Evolutionary conservation across 495 filamentous ascomycete species (phyloP).

Genomic region (Aspergillus diversus): DNA sequence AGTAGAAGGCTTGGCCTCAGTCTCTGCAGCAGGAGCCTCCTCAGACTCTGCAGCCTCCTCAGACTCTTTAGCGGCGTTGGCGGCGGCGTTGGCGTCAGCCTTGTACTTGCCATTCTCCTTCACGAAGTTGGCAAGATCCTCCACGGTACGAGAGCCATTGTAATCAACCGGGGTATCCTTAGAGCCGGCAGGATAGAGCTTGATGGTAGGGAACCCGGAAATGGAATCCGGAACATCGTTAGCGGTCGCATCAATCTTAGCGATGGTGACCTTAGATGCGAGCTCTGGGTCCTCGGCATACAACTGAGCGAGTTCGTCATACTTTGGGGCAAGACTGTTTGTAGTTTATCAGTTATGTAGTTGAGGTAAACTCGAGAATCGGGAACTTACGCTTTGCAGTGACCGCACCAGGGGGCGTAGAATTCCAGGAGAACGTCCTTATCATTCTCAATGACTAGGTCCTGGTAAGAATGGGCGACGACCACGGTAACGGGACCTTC

Average conservation of each 20-base stretch:
- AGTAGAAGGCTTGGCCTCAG: constrained; percentile 33
- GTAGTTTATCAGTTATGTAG: constrained; percentile 22
- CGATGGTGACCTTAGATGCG: constrained; percentile 83
- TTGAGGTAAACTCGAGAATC: background rate
- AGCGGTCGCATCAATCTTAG: constrained; percentile 96
- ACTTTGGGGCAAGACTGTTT: constrained; percentile 66
- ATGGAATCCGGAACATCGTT: constrained; percentile 98
- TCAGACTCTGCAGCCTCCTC: constrained; percentile 35
- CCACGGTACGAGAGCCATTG: constrained; percentile 83
- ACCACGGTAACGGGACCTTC: constrained; percentile 87
- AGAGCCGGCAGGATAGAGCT: constrained; percentile 89
- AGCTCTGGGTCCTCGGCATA: constrained; percentile 73
- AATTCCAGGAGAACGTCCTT: constrained; percentile 99
- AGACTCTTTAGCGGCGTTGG: constrained; percentile 45
- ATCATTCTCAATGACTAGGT: constrained; percentile 86
- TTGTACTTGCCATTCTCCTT: constrained; percentile 93
- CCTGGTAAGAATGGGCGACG: constrained; percentile 92
- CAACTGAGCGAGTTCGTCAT: constrained; percentile 79
- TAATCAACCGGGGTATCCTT: constrained; percentile 88
- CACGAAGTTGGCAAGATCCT: constrained; percentile 93
- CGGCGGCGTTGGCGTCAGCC: constrained; percentile 64
- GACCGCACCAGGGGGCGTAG: constrained; percentile 99
- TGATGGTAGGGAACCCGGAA: constrained; percentile 98
- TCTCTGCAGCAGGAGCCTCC: constrained; percentile 6
- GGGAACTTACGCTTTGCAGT: constrained; percentile 83